A percentile compares a stretch with the other conserved stretches of the same genome.
phyloP scores from a whole-genome alignment of 2,329 filamentous ascomycete genomes.

The Epichloe gansuensis region DNA sequence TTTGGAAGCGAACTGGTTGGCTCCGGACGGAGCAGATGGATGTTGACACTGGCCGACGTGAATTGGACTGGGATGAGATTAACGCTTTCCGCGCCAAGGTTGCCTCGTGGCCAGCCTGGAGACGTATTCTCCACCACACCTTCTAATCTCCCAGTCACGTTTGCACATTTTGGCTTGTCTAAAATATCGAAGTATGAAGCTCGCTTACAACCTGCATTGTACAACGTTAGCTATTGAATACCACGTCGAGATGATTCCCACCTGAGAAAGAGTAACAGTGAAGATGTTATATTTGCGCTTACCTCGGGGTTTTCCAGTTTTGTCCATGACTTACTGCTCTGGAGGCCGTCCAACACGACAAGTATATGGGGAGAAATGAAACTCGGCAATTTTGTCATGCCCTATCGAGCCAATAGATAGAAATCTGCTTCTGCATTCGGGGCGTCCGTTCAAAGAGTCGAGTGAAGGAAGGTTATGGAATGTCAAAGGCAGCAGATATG shows the following conservation, averaged over 20 bases:
- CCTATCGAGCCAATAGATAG: too few relatives aligned
- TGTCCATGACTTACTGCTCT: not conserved
- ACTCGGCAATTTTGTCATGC: too few relatives aligned
- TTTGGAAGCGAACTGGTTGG: slow-evolving; percentile 55
- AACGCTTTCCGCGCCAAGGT: slow-evolving; percentile 38
- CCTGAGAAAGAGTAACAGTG: not conserved
- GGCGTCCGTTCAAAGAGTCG: too few relatives aligned
- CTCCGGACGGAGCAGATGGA: slow-evolving; percentile 48
- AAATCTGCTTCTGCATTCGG: too few relatives aligned
- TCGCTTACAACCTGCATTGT: slow-evolving; percentile 6
- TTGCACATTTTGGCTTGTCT: not conserved
- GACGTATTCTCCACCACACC: slow-evolving; percentile 23
- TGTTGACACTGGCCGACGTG: slow-evolving; percentile 51
- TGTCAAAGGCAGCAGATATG: too few relatives aligned
- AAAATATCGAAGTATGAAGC: not conserved
- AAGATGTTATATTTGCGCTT: not conserved
- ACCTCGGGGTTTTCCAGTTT: not conserved
- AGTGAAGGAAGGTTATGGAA: too few relatives aligned
- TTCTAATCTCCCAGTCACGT: slow-evolving; percentile 17
- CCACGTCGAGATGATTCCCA: slow-evolving; percentile 5
- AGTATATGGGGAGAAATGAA: not conserved
- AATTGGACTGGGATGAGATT: slow-evolving; percentile 53
- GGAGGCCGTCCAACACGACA: not conserved
- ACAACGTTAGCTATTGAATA: slow-evolving; percentile 14
- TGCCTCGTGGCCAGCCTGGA: slow-evolving; percentile 39